Conservation (phyloP, 179 eudicot genomes). For the Corrigiola litoralis region DNA sequence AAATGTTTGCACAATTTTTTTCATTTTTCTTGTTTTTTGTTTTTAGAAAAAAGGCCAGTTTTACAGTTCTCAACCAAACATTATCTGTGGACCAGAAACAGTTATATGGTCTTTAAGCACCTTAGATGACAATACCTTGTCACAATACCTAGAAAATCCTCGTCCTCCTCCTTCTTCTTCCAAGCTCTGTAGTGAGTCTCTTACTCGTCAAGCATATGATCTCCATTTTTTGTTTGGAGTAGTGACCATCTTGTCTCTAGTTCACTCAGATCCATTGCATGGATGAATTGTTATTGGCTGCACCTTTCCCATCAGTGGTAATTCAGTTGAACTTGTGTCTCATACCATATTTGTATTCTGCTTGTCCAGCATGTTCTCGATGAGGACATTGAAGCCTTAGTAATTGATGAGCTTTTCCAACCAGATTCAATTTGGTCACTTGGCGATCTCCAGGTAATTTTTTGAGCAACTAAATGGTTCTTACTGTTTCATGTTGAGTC, state of each 20-base stretch:
- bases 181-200: too few relatives aligned
- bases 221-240: constrained; percentile 5
- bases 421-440: constrained; percentile 84
- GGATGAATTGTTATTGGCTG: background rate
- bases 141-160: background rate
- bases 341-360: background rate
- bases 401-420: constrained; percentile 87
- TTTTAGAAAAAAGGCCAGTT: too few relatives aligned
- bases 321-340: background rate
- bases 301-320: background rate
- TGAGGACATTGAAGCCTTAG: constrained; percentile 86
- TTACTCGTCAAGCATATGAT: background rate
- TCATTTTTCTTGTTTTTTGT: too few relatives aligned
- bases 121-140: background rate
- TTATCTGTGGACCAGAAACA: too few relatives aligned
- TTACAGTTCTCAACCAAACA: too few relatives aligned
- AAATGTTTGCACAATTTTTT: too few relatives aligned
- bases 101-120: too few relatives aligned
- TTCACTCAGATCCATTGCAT: background rate
- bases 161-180: too few relatives aligned
- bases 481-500: background rate
- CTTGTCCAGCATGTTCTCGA: constrained; percentile 58
- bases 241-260: background rate
- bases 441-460: constrained; percentile 70
- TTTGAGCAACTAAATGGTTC: background rate